Evolutionary conservation across 768 basidiomycete species (phyloP), one percentile per base, ranked within the genome.

Genomic region (Hygrocybe coccinea): DNA sequence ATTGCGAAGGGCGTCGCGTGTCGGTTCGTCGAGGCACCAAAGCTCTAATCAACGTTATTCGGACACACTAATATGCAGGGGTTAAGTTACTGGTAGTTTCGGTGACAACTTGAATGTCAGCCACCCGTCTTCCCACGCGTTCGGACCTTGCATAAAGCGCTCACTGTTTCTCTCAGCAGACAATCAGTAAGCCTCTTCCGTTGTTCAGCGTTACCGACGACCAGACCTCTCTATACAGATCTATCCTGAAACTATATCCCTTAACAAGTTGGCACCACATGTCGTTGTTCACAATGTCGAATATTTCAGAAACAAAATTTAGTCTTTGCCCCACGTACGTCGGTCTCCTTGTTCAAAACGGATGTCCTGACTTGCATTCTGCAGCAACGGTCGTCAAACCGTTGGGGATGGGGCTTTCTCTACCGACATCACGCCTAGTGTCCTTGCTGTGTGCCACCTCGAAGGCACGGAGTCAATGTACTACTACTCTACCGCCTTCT

Each of bases 321-420:
- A 93, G 88, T 93, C 85, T 87, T 84, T 80, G 89, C 91, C 91
- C 91, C 91, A 80, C 88, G 90, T 93, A 80, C 52, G 85, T 75
- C 38, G 52, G 46, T 45, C 41, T 43, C 37, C 50, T 8, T 21
- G 15, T 29, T 29, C 55, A 19, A 38, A 39, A 36, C 46, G 25
- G 10, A 15, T 47, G 8, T 57, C n/a, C 64, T 70, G 48, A 69
- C 56, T 14, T 38, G 37, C 51, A 41, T 45, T 51, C 46, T 63
- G 37, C 69, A 93, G 91, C 91, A 92, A 92, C 90, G 91, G 89
- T 75, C 83, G 89, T 89, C 86, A 84, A 77, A 80, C 86, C 90
- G 91, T 92, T 93, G 91, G 90, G 76, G 91, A 93, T 91, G 91
- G 91, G 91, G 91, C 91, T 83, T 79, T 77, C 76, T 79, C 79